Conservation (phyloP, 306 rosid species). For the Sicyos baderoa region DNA sequence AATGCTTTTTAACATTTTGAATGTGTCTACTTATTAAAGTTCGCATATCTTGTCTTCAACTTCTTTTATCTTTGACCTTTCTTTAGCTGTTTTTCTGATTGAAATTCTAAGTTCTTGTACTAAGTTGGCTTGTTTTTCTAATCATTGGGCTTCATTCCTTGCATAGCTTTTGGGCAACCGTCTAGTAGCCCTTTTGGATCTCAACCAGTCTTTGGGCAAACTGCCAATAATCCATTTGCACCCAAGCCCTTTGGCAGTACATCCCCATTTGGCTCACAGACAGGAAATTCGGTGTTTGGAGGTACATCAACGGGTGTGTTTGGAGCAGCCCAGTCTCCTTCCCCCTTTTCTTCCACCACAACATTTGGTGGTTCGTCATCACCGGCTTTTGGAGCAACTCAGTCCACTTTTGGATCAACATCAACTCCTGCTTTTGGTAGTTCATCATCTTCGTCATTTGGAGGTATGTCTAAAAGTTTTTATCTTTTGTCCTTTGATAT, state of each 20-base stretch:
- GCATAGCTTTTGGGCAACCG: constrained; percentile 84
- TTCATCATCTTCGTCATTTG: constrained; percentile 45
- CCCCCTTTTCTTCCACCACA: constrained; percentile 66
- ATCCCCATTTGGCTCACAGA: constrained; percentile 66
- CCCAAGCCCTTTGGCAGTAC: constrained; percentile 74
- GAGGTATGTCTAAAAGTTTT: constrained; percentile 30
- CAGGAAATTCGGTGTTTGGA: constrained; percentile 60
- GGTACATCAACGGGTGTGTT: constrained; percentile 90
- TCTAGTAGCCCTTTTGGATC: constrained; percentile 75
- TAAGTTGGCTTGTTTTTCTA: not conserved
- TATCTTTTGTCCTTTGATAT: not conserved
- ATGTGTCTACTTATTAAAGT: not conserved
- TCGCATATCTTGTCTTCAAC: not conserved
- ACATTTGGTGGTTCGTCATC: constrained; percentile 58
- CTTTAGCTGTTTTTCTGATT: constrained; percentile 2
- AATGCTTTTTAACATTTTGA: not conserved
- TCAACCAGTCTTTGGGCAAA: constrained; percentile 73
- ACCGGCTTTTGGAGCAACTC: constrained; percentile 63
- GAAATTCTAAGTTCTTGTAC: not conserved
- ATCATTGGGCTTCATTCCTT: constrained; percentile 4
- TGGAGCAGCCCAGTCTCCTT: constrained; percentile 63
- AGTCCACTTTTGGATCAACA: constrained; percentile 62
- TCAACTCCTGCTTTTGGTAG: constrained; percentile 65
- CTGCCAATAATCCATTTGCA: constrained; percentile 67
- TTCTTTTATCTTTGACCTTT: not conserved